phyloP scores from a whole-genome alignment of 202 grass and related monocot genomes.

The Schoenoplectus tabernaemontani region DNA sequence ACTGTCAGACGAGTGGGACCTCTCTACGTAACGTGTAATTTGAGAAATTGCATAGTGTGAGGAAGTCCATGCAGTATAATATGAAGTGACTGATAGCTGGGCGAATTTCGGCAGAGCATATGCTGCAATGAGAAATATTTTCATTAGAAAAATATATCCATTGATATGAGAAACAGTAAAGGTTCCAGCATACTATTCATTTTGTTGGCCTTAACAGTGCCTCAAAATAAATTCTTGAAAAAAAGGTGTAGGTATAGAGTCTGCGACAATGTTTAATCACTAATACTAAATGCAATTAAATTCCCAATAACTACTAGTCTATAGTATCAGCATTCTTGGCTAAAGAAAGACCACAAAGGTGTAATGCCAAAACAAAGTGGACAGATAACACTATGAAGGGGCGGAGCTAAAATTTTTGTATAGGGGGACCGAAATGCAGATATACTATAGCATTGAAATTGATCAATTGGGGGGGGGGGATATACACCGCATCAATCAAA shows the following conservation, averaged over 20 bases:
- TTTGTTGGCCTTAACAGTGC: background rate
- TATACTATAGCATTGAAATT: no score
- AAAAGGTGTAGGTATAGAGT: background rate
- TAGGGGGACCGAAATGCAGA: no score
- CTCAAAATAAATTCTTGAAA: background rate
- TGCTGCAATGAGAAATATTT: constrained; percentile 32
- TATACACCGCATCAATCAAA: no score
- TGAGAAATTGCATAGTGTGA: constrained; percentile 63
- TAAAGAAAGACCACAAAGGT: no score
- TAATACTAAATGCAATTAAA: background rate
- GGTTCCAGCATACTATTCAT: background rate
- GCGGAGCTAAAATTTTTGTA: no score
- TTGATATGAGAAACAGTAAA: background rate
- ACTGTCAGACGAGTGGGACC: constrained; percentile 28
- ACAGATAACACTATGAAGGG: no score
- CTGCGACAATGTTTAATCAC: background rate
- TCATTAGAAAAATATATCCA: background rate
- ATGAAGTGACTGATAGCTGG: constrained; percentile 70
- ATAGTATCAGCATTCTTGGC: no score
- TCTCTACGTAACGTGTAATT: constrained; percentile 62
- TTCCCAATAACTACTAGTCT: background rate
- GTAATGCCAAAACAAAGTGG: background rate
- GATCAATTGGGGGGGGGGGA: no score
- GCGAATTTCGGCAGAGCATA: constrained; percentile 63
- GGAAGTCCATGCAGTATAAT: constrained; percentile 68